Conservation (phyloP, 2,329 filamentous ascomycete species). For the Pseudogymnoascus sp. region DNA sequence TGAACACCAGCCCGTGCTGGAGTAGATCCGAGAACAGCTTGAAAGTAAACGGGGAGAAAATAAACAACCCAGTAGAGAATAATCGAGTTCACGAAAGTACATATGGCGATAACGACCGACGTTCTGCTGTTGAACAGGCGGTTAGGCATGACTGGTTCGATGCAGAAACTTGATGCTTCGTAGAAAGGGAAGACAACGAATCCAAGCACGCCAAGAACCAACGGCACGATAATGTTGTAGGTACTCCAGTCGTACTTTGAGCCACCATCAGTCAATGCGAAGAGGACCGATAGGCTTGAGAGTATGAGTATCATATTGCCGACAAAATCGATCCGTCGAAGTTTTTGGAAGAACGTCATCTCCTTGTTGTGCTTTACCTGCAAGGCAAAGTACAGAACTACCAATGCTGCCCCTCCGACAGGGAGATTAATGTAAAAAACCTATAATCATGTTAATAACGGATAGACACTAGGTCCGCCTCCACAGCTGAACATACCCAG, state of each 20-base stretch:
- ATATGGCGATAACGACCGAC: constrained; percentile 15
- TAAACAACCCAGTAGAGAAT: constrained; percentile 28
- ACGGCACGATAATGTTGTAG: constrained; percentile 32
- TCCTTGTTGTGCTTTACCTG: constrained; percentile 31
- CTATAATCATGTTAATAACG: not conserved
- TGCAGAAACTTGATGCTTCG: constrained; percentile 10
- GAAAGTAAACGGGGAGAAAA: constrained; percentile 11
- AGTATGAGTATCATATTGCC: constrained; percentile 37
- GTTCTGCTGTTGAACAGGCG: constrained; percentile 11
- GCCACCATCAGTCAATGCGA: constrained; percentile 38
- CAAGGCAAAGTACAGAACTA: not conserved
- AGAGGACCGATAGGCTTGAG: constrained; percentile 33
- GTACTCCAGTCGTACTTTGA: constrained; percentile 35
- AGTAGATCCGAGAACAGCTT: not conserved
- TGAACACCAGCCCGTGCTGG: not conserved
- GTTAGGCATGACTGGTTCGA: constrained; percentile 11
- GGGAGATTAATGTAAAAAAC: constrained; percentile 15
- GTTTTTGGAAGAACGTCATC: constrained; percentile 26
- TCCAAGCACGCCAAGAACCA: constrained; percentile 36
- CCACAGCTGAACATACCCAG: constrained; percentile 31
- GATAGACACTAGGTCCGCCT: not conserved
- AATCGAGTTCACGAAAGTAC: constrained; percentile 32
- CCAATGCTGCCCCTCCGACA: constrained; percentile 18
- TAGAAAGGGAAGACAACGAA: constrained; percentile 27
- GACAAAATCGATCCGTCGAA: constrained; percentile 34